Evolutionary conservation across 192 early-diverging fungal genomes (phyloP), one percentile per base, ranked within the genome.

Genomic region (Thoreauomyces humboldtii): DNA sequence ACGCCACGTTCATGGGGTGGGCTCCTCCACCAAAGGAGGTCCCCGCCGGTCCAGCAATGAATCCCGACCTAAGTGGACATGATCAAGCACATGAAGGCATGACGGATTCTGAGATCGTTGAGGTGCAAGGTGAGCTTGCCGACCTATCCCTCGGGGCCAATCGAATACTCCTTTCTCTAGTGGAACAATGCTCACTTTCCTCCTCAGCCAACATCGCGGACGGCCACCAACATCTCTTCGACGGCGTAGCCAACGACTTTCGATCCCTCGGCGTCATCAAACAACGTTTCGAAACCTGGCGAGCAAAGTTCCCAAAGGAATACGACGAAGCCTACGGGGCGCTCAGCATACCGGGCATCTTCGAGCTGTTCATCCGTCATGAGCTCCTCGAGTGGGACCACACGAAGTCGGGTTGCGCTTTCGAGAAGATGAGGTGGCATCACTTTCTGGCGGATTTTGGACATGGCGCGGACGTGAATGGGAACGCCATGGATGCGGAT

Each of bases 381-480:
- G 75, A 77, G 28, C 31, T 77, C 24, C 31, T 73, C n/a, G 36
- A 7, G 15, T 70, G 70, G 75, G 53, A 70, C 1, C 67, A 47
- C 12, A 24, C n/a, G 32, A 41, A 59, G 21, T 37, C 27, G 41
- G n/a, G 38, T 4, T 32, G 22, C 0, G 35, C 15, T 19, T 60
- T 72, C 7, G 72, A 73, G 57, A n/a, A 29, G 0, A 73, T 73
- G 72, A 12, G 70, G 34, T 74, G 66, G 66, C 67, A 70, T 33
- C 31, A 35, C 12, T 14, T 25, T 1, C 57, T 74, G 4, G 3
- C 41, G 17, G 48, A 55, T 29, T 74, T 56, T 60, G 71, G 69
- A 4, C 7, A 56, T 6, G 14, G 28, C 24, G 46, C 47, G 7
- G 22, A 50, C 47, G n/a, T n/a, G n/a, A n/a, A n/a, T n/a, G n/a